phyloP scores from a whole-genome alignment of 2,329 filamentous ascomycete species.

The Onygenales sp. region DNA sequence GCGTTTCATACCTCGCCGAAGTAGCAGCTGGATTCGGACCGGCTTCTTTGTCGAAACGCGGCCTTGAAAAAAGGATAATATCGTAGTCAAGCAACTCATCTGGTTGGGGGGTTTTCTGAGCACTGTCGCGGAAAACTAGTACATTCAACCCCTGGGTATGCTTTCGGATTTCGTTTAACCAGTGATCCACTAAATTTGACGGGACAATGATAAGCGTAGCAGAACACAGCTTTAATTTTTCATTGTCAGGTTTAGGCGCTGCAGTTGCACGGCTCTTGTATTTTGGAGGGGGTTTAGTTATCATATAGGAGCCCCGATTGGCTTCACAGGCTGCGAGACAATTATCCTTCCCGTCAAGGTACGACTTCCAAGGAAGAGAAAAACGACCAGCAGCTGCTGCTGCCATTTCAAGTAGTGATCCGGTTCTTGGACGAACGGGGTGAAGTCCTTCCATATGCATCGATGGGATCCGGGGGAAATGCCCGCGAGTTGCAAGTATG shows the following conservation, averaged over 20 bases:
- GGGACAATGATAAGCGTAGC: slow-evolving; percentile 73
- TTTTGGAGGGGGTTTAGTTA: slow-evolving; percentile 36
- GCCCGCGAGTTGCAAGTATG: slow-evolving; percentile 64
- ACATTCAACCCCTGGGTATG: slow-evolving; percentile 62
- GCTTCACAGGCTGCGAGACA: slow-evolving; percentile 49
- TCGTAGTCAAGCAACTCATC: slow-evolving; percentile 58
- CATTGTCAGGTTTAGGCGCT: slow-evolving; percentile 12
- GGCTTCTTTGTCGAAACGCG: slow-evolving; percentile 61
- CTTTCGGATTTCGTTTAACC: slow-evolving; percentile 69
- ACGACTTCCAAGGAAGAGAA: slow-evolving; percentile 60
- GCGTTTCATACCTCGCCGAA: slow-evolving; percentile 43
- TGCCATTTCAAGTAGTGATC: slow-evolving; percentile 64
- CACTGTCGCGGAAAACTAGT: slow-evolving; percentile 49
- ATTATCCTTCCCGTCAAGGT: slow-evolving; percentile 46
- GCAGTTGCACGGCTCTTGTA: slow-evolving; percentile 34
- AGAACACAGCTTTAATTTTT: slow-evolving; percentile 20
- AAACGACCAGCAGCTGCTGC: slow-evolving; percentile 58
- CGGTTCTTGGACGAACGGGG: slow-evolving; percentile 41
- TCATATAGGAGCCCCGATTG: slow-evolving; percentile 52
- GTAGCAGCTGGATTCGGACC: slow-evolving; percentile 25
- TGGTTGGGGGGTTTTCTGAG: slow-evolving; percentile 46
- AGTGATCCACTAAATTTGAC: slow-evolving; percentile 73
- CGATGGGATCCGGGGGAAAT: slow-evolving; percentile 57
- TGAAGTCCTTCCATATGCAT: slow-evolving; percentile 41
- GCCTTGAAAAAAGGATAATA: slow-evolving; percentile 66